Conservation (phyloP, 169 alveolate species). For the Plasmodium chabaudi region DNA sequence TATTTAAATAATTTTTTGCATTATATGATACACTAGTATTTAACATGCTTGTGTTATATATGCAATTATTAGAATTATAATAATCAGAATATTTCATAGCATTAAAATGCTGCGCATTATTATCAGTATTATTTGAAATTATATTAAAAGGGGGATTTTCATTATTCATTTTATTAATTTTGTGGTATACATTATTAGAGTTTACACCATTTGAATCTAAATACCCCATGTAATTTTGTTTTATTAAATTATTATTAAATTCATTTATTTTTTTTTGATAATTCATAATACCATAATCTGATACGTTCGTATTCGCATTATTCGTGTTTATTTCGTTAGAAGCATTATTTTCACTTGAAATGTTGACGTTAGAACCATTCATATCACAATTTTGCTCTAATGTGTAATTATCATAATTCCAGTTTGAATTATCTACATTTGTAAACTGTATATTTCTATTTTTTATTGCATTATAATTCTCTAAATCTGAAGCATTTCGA, state of each 20-base stretch:
- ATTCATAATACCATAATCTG: conserved; percentile 35
- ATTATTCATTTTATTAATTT: conserved; percentile 22
- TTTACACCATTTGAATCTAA: conserved; percentile 36
- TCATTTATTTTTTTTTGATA: conserved; percentile 17
- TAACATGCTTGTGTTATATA: conserved; percentile 34
- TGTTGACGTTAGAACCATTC: conserved; percentile 1
- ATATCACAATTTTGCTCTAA: conserved; percentile 26
- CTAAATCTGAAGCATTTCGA: conserved; percentile 15
- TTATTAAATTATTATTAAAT: conserved; percentile 21
- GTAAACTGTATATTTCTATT: conserved; percentile 29
- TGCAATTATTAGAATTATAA: conserved; percentile 24
- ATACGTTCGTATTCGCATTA: conserved; percentile 11
- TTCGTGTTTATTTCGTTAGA: conserved; percentile 3
- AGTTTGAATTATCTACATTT: conserved; percentile 15
- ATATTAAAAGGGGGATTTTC: conserved; percentile 23
- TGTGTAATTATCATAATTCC: conserved; percentile 24
- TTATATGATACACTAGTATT: conserved; percentile 51
- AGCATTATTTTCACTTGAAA: background rate
- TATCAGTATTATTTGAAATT: conserved; percentile 31
- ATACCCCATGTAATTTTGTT: conserved; percentile 23
- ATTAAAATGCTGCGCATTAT: conserved; percentile 35
- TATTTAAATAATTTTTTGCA: conserved; percentile 31
- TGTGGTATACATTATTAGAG: conserved; percentile 32
- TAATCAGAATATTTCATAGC: conserved; percentile 60
- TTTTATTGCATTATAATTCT: conserved; percentile 18